phyloP scores from a whole-genome alignment of 495 filamentous ascomycete species.

The Hypomontagnella monticulosa region DNA sequence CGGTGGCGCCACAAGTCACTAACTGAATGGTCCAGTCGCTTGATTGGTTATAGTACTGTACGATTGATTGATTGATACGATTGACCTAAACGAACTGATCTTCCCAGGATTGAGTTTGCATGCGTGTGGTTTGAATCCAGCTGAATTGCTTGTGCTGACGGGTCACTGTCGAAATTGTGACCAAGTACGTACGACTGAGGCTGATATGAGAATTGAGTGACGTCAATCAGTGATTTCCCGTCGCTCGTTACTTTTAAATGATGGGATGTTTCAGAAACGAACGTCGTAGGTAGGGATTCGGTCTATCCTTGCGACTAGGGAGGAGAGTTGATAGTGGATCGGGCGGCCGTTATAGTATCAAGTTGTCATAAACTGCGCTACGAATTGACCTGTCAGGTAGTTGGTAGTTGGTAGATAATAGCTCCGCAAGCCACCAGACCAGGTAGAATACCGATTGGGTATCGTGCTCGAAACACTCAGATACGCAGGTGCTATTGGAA shows the following conservation, averaged over 20 bases:
- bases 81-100: not conserved
- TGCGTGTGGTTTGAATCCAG: no score
- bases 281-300: constrained; percentile 28
- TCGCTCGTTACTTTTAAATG: constrained; percentile 24
- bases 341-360: constrained; percentile 12
- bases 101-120: constrained; percentile 26
- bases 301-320: constrained; percentile 19
- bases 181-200: constrained; percentile 17
- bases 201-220: constrained; percentile 30
- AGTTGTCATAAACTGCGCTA: constrained; percentile 7
- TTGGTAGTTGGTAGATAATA: constrained; percentile 4
- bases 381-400: constrained; percentile 14
- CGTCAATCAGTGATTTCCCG: constrained; percentile 31
- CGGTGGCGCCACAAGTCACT: constrained; percentile 24
- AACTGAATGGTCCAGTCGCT: constrained; percentile 6
- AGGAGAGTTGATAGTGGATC: constrained; percentile 17
- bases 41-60: constrained; percentile 23
- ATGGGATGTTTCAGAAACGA: constrained; percentile 32
- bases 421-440: constrained; percentile 20
- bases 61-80: constrained; percentile 7
- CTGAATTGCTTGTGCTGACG: no score
- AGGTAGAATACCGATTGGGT: constrained; percentile 28
- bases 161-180: no score
- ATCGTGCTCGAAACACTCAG: constrained; percentile 4
- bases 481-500: constrained; percentile 1